Percentiles rank a stretch among this genome's conserved stretches.
These are phyloP conservation scores for Saccharomyces hybrid DNA, from an alignment of 1,139 yeast species.

Conservation along the genomic window DNA sequence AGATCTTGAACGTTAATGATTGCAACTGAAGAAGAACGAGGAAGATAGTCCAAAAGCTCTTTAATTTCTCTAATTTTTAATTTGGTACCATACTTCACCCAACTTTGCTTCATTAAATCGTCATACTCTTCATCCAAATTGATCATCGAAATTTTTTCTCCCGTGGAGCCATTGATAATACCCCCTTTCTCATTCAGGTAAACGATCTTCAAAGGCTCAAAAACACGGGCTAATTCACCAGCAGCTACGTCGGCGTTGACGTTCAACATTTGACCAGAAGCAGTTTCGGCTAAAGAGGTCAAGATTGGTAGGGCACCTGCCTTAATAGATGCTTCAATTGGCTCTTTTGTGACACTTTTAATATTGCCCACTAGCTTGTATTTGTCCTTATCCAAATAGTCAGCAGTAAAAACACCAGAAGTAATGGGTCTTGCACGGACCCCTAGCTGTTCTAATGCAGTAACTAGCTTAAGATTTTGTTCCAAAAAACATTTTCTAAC, in stretches of 20 bases:
- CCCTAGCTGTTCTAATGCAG: constrained; percentile 92
- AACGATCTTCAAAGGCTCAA: constrained; percentile 93
- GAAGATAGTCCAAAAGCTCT: constrained; percentile 85
- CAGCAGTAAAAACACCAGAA: constrained; percentile 94
- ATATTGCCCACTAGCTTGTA: constrained; percentile 91
- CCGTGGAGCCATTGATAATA: constrained; percentile 82
- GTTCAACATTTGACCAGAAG: constrained; percentile 91
- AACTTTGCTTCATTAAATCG: constrained; percentile 77
- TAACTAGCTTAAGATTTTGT: constrained; percentile 88
- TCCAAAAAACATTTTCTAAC: constrained; percentile 92
- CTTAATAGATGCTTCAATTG: constrained; percentile 89
- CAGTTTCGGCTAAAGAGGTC: constrained; percentile 92
- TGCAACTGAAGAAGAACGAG: constrained; percentile 96
- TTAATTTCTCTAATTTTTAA: constrained; percentile 93
- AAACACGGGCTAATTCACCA: constrained; percentile 91
- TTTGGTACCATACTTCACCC: constrained; percentile 99
- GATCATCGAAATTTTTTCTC: constrained; percentile 81
- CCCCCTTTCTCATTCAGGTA: constrained; percentile 98
- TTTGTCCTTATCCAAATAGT: constrained; percentile 81
- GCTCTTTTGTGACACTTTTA: constrained; percentile 75
- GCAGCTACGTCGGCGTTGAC: constrained; percentile 99
- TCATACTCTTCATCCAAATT: constrained; percentile 96
- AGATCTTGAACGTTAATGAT: constrained; percentile 90
- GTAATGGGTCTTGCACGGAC: constrained; percentile 98
- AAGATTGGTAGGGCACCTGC: constrained; percentile 96